Evolutionary conservation across 2,329 filamentous ascomycete species (phyloP), one percentile per base, ranked within the genome.

Genomic region (Clarireedia hainanense): DNA sequence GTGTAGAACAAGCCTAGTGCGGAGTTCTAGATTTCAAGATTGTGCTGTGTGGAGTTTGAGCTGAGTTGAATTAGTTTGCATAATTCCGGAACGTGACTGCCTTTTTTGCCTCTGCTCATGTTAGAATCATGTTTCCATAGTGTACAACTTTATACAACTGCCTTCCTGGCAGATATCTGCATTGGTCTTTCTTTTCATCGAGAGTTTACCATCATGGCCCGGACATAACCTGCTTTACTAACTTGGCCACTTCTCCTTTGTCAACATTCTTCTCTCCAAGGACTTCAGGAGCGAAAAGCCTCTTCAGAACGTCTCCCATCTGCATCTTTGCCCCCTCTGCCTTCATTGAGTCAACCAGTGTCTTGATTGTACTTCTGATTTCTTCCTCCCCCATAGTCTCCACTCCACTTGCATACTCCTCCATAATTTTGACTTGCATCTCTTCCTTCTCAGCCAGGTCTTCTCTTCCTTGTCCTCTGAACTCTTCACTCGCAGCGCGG

Each of bases 361-460:
- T 72, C 55, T 72, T 69, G 17, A 88, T 78, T 10, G 81, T 64
- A 2, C 68, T 68, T 65, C 74, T 74, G 20, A 91, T 73, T 67
- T 89, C 79, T 5, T 79, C 80, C 58, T 79, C 75, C 2, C 74
- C 71, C 52, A 89, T 64, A 12, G 76, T 77, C 69, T 83, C 74
- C 61, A 81, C 81, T 58, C 72, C 74, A 6, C 76, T 75, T 4
- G 81, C 74, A 69, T 89, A 90, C 63, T 83, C 83, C 40, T 85
- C 76, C 64, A 91, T 67, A 2, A 92, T 76, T 34, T 71, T 71
- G 49, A 86, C 73, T 71, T 91, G 86, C 10, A 73, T 74, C 59
- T 81, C 74, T 73, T 92, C 88, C 72, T 87, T 88, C 56, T 83
- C 80, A 0, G 80, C 85, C 37, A 92, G 72, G 68, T 92, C 89